Evolutionary conservation across 805 yeast genomes (phyloP), one percentile per base, ranked within the genome.

Genomic region (Metschnikowia kofuensis): DNA sequence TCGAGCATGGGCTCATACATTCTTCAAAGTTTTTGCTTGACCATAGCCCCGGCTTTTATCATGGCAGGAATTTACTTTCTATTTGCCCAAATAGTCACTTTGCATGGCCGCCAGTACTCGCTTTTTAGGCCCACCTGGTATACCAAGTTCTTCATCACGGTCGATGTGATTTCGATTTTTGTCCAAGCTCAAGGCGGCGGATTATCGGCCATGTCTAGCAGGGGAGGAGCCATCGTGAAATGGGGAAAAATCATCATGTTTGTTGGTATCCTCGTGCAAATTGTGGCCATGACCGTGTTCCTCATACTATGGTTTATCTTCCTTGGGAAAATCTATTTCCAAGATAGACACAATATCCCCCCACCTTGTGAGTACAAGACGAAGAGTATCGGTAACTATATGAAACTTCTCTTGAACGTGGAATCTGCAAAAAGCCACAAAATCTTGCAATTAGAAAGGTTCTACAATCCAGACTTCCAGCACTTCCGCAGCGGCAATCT

Each of bases 101-200:
- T 67, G 26, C 69, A 69, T 48, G 75, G 76, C 8, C 52, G 72
- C 44, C 60, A 62, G 35, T 72, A 63, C 53, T 67, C 74, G 11
- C 55, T 68, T 3, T 57, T 71, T 45, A 67, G 66, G 47, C 77
- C 77, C 1, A 62, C 70, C 64, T 70, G 74, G 74, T 72, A 72
- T 50, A 66, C 76, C 2, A 70, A 72, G 56, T 61, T 71, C 31
- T 72, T 72, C 52, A 68, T 72, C 46, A 61, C 69, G 1, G 48
- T 61, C 32, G 77, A 72, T 50, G 70, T 70, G 15, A 38, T 69
- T 2, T 68, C 74, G 1, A 59, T 71, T 16, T 26, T 70, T 21
- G 55, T 72, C 29, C 77, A 72, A 54, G 74, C 72, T 6, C 63
- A 61, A 21, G 75, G 73, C 8, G 75, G 75, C 15, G 77, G 73